These are phyloP conservation scores for Casuarina equisetifolia DNA, from an alignment of 306 rosid species.

Conservation along the genomic window DNA sequence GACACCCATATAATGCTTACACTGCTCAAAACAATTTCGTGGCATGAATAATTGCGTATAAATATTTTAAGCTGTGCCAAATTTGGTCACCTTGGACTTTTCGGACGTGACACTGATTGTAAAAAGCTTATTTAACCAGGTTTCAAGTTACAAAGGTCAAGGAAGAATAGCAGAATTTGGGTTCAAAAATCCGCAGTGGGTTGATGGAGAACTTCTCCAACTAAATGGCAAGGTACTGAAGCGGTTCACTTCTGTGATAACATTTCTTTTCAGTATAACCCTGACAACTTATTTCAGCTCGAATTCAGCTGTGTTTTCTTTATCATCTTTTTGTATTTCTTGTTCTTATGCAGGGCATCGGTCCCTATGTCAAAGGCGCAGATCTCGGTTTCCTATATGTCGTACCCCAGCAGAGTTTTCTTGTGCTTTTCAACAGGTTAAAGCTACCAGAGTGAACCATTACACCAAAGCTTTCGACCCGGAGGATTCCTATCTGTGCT, in stretches of 20 bases:
- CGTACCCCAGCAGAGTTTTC: constrained; percentile 90
- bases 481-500: constrained; percentile 21
- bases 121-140: constrained; percentile 42
- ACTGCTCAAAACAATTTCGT: neutral
- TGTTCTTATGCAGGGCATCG: constrained; percentile 66
- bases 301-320: constrained; percentile 2
- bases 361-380: constrained; percentile 90
- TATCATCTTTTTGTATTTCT: constrained; percentile 4
- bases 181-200: constrained; percentile 85
- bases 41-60: neutral
- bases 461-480: constrained; percentile 28
- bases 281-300: constrained; percentile 4
- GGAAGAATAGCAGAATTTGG: constrained; percentile 95
- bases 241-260: neutral
- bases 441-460: constrained; percentile 69
- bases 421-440: constrained; percentile 90
- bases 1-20: neutral
- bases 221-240: constrained; percentile 85
- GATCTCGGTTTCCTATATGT: constrained; percentile 92
- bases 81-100: constrained; percentile 12
- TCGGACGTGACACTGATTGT: constrained; percentile 4
- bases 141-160: constrained; percentile 88
- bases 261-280: constrained; percentile 20
- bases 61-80: constrained; percentile 6
- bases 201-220: constrained; percentile 95